Base-by-base conservation (phyloP, 1,284 basidiomycete genomes). In the Ceratobasidium sp. region DNA sequence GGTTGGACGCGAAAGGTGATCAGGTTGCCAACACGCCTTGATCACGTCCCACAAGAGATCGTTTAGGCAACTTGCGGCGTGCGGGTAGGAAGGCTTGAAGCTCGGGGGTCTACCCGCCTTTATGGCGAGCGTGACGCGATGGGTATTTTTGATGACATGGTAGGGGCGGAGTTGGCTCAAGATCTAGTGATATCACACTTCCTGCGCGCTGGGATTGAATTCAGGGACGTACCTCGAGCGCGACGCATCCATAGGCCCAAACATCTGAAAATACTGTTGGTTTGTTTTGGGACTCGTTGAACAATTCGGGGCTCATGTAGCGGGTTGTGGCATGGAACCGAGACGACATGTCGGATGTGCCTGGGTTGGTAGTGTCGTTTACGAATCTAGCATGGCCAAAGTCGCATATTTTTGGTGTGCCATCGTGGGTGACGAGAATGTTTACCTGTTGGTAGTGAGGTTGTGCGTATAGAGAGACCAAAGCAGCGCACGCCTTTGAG, bases 251-350 rank as follows among this genome's bases (percentile, higher is more conserved):
- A 31, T 25, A 65, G 4, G 60, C 60, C 60, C 60, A 65, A 1
- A 65, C 29, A 52, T 65, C 60, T 6, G 60, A 65, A 8, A 38
- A 38, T 3, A 42, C 1, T 2, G 60, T 52, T 2, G 60, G 60
- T 49, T 38, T 50, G 13, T 34, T 52, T 17, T 40, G 31, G 29
- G 49, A 49, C 8, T 52, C 47, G 1, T 32, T 52, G 25, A 65
- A 65, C 17, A 65, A 25, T 13, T 65, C 60, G 2, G 60, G 60
- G 22, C 60, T 65, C 60, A 65, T 65, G 22, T 65, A 65, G 17
- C 60, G 47, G 20, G 60, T 53, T 0, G 60, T 65, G 7, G 60
- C 60, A 22, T 65, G 60, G 31, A 65, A 65, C 34, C 27, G 35
- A 20, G 60, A 65, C 5, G 60, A 65, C 2, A 52, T 1, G 15